Evolutionary conservation across 331 rosid species (phyloP), one percentile per base, ranked within the genome.

Genomic region (Stylosanthes scabra): DNA sequence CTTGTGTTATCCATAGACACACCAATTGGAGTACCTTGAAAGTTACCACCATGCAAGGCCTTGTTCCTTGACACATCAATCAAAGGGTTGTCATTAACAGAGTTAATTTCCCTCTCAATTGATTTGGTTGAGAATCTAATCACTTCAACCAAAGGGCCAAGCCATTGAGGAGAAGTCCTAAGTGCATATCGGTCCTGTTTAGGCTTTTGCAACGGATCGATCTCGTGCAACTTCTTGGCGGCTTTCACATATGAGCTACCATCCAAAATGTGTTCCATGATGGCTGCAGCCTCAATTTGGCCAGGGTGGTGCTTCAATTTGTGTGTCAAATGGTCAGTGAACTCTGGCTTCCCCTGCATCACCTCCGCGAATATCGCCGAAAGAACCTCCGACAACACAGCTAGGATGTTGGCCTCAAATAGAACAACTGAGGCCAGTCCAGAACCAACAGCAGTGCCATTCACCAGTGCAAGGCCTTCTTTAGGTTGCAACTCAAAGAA

Each of bases 1-100:
- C 98, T 93, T 0, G 98, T 91, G 46, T 91, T 93, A 50, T 93
- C 98, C 98, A 93, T 93, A 1, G 98, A 93, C 2, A 93, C 98
- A 8, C 98, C 98, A 47, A 93, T 93, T 1, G 97, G 98, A 0
- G 98, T 93, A 29, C 98, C 98, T 11, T 93, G 98, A 71, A 93
- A 93, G 72, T 93, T 93, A 10, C 98, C 98, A 16, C 98, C 98
- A 65, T 93, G 98, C 16, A 93, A 11, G 13, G 97, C 97, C 87
- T 86, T 87, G 85, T 93, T 90, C 66, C 98, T 90, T 0, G 97
- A 89, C 10, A 93, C 98, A 66, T 93, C 98, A 31, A 93, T 93
- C 84, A 93, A 62, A 20, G 98, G 98, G 75, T 93, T 93, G 54
- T 93, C 98, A 2, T 93, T 93, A 2, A 93, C 98, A 0, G 98